These are phyloP conservation scores for Trypanosoma lewisi DNA, from an alignment of 208 protist species.

Conservation along the genomic window DNA sequence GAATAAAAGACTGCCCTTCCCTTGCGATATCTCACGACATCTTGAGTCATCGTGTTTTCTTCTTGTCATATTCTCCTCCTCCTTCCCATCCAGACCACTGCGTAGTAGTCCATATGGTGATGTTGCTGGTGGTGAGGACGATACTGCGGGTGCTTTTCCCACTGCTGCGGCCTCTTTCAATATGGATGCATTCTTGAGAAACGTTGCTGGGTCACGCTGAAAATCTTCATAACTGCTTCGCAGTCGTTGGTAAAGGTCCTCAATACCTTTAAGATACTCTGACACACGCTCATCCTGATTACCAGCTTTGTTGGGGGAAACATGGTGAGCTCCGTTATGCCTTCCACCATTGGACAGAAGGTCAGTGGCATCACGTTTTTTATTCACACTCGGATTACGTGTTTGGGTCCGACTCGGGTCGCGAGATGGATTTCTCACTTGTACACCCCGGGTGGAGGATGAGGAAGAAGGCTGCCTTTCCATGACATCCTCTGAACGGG, in stretches of 20 bases:
- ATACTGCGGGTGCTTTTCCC: slow-evolving; percentile 1
- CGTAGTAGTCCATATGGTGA: background rate
- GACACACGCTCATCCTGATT: slow-evolving; percentile 25
- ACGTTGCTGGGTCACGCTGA: slow-evolving; percentile 20
- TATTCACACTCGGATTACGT: background rate
- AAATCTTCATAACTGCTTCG: slow-evolving; percentile 50
- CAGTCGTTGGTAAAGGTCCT: slow-evolving; percentile 51
- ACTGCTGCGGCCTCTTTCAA: slow-evolving; percentile 20
- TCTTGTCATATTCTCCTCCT: background rate
- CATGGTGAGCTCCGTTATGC: background rate
- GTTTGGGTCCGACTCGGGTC: background rate
- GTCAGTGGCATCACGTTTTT: background rate
- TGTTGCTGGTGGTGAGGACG: background rate
- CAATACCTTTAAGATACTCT: slow-evolving; percentile 46
- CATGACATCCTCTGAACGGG: slow-evolving; percentile 14
- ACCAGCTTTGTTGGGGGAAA: background rate
- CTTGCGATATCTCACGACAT: background rate
- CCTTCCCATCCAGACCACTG: slow-evolving; percentile 2
- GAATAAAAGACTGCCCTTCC: background rate
- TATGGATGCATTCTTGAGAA: slow-evolving; percentile 9
- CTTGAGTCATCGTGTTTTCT: too few relatives aligned
- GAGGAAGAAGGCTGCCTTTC: background rate
- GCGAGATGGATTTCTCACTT: background rate
- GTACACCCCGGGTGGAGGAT: background rate
- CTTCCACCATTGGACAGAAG: background rate